Percentiles rank a stretch among this genome's conserved stretches.
phyloP scores from a whole-genome alignment of 805 yeast genomes.

The Wickerhamiella allomyrinae region DNA sequence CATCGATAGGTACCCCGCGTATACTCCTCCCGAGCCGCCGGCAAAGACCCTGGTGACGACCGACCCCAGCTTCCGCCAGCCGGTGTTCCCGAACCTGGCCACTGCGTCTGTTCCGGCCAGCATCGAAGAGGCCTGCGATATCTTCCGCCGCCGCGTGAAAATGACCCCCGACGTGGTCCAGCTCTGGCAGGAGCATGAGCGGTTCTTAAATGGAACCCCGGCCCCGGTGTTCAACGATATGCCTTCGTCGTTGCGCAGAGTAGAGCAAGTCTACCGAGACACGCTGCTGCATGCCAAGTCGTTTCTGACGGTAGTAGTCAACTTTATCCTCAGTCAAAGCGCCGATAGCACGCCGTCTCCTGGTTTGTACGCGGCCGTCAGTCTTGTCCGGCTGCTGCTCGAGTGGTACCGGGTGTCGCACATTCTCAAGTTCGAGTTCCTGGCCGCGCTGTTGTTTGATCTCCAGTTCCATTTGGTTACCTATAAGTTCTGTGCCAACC shows the following conservation, averaged over 20 bases:
- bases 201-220: conserved; percentile 26
- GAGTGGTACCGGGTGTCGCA: conserved; percentile 75
- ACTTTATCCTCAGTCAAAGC: conserved; percentile 40
- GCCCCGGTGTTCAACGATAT: conserved; percentile 17
- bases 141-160: conserved; percentile 46
- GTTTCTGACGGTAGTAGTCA: conserved; percentile 47
- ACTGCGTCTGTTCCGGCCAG: conserved; percentile 46
- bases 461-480: conserved; percentile 37
- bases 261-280: conserved; percentile 44
- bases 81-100: conserved; percentile 9
- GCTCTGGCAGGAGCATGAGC: conserved; percentile 55
- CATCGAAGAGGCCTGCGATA: conserved; percentile 61
- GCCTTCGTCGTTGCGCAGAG: conserved; percentile 34
- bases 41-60: conserved; percentile 44
- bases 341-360: conserved; percentile 9
- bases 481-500: conserved; percentile 23
- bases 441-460: conserved; percentile 61
- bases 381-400: conserved; percentile 28
- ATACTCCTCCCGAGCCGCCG: conserved; percentile 39
- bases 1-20: conserved; percentile 60
- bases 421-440: conserved; percentile 61
- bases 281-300: conserved; percentile 46
- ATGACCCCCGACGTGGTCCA: conserved; percentile 58
- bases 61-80: conserved; percentile 33
- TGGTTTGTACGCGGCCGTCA: conserved; percentile 12